Evolutionary conservation across 805 yeast species (phyloP), one percentile per base, ranked within the genome.

Genomic region (Blastobotrys attinorum): DNA sequence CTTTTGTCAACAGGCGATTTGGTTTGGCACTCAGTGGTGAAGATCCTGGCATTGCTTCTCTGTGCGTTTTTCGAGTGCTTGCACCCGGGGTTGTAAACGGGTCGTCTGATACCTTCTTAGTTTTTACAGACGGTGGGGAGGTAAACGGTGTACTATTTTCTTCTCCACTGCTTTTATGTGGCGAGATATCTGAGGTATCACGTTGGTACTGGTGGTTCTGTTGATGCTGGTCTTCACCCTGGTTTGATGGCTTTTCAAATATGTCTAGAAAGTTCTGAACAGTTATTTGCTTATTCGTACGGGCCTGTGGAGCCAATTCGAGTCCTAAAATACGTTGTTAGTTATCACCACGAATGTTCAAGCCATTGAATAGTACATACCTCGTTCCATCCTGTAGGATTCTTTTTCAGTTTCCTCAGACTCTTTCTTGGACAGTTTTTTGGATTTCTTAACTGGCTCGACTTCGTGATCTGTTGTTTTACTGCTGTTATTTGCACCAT

Each of bases 301-400:
- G 48, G 2, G 42, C 36, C 31, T 47, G 52, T 2, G 57, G 57
- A 3, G 53, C 56, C n/a, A 55, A 46, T 18, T 53, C 49, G 10
- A 53, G 42, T 7, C 45, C 43, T 31, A 53, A 11, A n/a, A n/a
- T n/a, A n/a, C 6, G 17, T 6, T 7, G 15, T 31, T 31, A 31
- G 34, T 17, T 11, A 6, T 13, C 31, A 25, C 31, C 13, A 8
- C n/a, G n/a, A n/a, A n/a, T 25, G 13, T 15, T 15, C 7, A 10
- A 35, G 6, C 6, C 13, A 6, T 6, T 22, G 6, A 20, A 35
- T 10, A 7, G 18, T 6, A 35, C 38, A 11, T 35, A 35, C 46
- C 42, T 23, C 57, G 47, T 34, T 50, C 48, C 41, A 54, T 47
- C 31, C 53, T 25, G 34, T 42, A 54, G 11, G 50, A 48, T 22